Percentiles rank a stretch among this genome's conserved stretches.
These are phyloP conservation scores for Capsicum rhomboideum DNA, from an alignment of 257 asterid species.

Conservation along the genomic window DNA sequence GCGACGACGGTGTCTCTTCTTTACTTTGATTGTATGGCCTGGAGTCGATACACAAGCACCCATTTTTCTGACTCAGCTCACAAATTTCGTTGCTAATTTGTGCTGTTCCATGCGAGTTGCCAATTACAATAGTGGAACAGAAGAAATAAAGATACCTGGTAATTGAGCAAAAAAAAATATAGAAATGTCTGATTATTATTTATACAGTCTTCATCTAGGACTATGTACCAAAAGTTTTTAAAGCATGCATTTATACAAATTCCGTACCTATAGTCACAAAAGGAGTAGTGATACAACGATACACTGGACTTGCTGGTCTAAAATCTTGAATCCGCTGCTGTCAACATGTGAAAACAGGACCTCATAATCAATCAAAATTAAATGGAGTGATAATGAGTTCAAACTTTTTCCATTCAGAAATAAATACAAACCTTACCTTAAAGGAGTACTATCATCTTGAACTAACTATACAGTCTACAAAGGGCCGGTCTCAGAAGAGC, in stretches of 20 bases:
- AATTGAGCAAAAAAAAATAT: not conserved
- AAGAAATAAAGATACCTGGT: not conserved
- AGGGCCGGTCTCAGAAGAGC: not conserved
- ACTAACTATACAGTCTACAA: not conserved
- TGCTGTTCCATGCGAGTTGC: constrained; percentile 1
- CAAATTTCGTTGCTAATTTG: constrained; percentile 15
- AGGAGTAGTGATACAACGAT: not conserved
- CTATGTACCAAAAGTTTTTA: not conserved
- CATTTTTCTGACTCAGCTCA: constrained; percentile 39
- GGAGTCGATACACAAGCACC: constrained; percentile 78
- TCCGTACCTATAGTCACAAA: not conserved
- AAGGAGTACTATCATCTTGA: not conserved
- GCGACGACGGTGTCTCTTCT: constrained; percentile 33
- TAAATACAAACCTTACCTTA: not conserved
- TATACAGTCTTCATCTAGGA: not conserved
- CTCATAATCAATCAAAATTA: not conserved
- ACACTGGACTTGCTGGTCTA: not conserved
- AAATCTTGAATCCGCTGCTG: not conserved
- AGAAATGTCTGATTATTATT: not conserved
- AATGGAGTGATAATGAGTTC: not conserved
- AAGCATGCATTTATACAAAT: not conserved
- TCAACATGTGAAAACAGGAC: not conserved
- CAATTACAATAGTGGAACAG: not conserved
- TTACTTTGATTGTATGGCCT: constrained; percentile 17
- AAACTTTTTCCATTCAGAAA: not conserved